Base-by-base conservation (phyloP, 495 filamentous ascomycete species). In the Lindgomyces ingoldianus region DNA sequence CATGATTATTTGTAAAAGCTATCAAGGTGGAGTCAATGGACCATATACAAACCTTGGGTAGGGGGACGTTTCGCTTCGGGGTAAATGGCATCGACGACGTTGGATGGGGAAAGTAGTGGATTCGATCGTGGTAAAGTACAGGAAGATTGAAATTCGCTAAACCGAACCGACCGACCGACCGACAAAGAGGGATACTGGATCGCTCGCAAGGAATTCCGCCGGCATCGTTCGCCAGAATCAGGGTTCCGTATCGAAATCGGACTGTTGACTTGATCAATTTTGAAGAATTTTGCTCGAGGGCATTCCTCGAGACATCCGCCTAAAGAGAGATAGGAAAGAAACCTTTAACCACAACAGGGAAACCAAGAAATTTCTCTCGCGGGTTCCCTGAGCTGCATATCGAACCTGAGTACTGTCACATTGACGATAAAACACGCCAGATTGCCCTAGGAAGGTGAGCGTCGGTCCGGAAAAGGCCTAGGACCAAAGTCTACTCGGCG, bases 401-500 rank as follows among this genome's bases (percentile, higher is more conserved):
- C 33, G 33, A 39, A 39, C 6, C 14, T 39, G 33, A 6, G 14
- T 39, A 39, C 33, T 39, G 33, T 39, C 33, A 39, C 33, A 39
- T 14, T 39, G 33, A 39, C 33, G 14, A 6, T 39, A 14, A 39
- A 6, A 39, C 33, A 39, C 33, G 33, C 33, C 33, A 14, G 14
- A 39, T 6, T 6, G 33, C 14, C 33, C 33, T 39, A 39, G 14
- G 6, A n/a, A 14, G 33, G 33, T 39, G 14, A 39, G 33, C 33
- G 14, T 14, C 33, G 33, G 33, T 39, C 33, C 33, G 33, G 33
- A 14, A 39, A 39, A 39, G 33, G 14, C 14, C 6, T 54, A 36
- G n/a, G 47, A 3, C 26, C 16, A 46, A 11, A 19, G 36, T 46
- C 64, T 89, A 96, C 84, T 98, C 94, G 74, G 93, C 94, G 75